Evolutionary conservation across 176 grass and related monocot species (phyloP).

Genomic region (Zea mays): DNA sequence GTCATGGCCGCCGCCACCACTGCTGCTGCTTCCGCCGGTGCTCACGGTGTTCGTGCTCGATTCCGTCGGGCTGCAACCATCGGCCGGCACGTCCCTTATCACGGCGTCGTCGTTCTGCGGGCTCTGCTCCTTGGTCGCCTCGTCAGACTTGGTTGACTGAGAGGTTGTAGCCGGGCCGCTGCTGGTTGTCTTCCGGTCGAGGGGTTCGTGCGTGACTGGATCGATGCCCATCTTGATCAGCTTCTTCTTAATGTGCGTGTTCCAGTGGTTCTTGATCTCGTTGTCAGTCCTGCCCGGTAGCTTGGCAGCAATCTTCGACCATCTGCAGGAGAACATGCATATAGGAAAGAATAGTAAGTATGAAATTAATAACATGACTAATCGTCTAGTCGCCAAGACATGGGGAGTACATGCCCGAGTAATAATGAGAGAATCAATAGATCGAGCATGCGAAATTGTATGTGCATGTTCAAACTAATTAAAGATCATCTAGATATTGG

Average conservation of each 20-base stretch:
- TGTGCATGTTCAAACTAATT: background rate
- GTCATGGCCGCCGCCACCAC: conserved; percentile 28
- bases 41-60: conserved; percentile 39
- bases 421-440: background rate
- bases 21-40: conserved; percentile 14
- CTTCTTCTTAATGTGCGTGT: conserved; percentile 99
- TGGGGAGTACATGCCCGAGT: conserved; percentile 12
- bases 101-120: background rate
- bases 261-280: conserved; percentile 99
- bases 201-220: conserved; percentile 67
- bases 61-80: conserved; percentile 39
- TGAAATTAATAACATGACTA: background rate
- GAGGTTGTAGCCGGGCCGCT: conserved; percentile 43
- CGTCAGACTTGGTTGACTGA: conserved; percentile 45
- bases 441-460: background rate
- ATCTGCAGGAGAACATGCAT: conserved; percentile 45
- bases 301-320: conserved; percentile 91
- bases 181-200: conserved; percentile 26
- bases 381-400: background rate
- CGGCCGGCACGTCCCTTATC: conserved; percentile 3
- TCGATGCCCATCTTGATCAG: conserved; percentile 92
- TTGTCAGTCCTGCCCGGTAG: conserved; percentile 88
- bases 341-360: background rate
- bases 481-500: background rate
- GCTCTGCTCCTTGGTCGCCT: conserved; percentile 13